A percentile compares a stretch with the other conserved stretches of the same genome.
Conservation (phyloP, 2,329 filamentous ascomycete species). For the Talaromyces amestolkiae region DNA sequence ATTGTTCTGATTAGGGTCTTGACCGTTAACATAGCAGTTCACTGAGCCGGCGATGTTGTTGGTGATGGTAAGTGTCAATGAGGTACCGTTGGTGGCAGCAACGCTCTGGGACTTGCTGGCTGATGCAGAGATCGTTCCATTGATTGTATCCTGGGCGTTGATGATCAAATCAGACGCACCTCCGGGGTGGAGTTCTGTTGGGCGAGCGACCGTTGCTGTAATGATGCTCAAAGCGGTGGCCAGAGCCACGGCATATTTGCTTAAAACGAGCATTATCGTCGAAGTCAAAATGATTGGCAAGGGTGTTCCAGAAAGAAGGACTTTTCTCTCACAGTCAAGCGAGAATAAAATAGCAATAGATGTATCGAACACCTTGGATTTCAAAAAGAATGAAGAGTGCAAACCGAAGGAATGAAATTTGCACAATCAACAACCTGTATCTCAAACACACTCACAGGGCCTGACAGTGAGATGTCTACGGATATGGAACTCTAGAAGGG, state of each 20-base stretch:
- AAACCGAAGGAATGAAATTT: constrained; percentile 7
- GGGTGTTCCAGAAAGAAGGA: constrained; percentile 1
- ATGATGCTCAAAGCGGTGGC: constrained; percentile 5
- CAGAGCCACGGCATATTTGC: constrained; percentile 11
- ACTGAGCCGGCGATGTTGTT: constrained; percentile 43
- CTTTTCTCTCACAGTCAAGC: neutral
- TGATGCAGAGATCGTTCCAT: constrained; percentile 12
- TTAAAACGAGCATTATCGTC: constrained; percentile 12
- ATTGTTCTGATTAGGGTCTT: constrained; percentile 37
- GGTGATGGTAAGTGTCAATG: constrained; percentile 30
- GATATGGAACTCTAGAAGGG: neutral
- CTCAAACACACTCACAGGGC: neutral
- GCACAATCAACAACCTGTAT: neutral
- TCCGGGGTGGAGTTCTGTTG: constrained; percentile 17
- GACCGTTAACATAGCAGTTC: constrained; percentile 45
- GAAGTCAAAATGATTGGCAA: neutral
- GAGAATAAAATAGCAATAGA: neutral
- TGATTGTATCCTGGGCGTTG: constrained; percentile 11
- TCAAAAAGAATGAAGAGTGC: neutral
- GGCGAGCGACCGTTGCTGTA: constrained; percentile 7
- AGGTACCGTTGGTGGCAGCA: neutral
- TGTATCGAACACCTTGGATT: constrained; percentile 17
- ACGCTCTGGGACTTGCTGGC: neutral
- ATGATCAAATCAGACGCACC: constrained; percentile 12
- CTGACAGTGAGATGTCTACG: constrained; percentile 3